A percentile compares a stretch with the other conserved stretches of the same genome.
Conservation (phyloP, 805 yeast species). For the Myxozyma melibiosi region DNA sequence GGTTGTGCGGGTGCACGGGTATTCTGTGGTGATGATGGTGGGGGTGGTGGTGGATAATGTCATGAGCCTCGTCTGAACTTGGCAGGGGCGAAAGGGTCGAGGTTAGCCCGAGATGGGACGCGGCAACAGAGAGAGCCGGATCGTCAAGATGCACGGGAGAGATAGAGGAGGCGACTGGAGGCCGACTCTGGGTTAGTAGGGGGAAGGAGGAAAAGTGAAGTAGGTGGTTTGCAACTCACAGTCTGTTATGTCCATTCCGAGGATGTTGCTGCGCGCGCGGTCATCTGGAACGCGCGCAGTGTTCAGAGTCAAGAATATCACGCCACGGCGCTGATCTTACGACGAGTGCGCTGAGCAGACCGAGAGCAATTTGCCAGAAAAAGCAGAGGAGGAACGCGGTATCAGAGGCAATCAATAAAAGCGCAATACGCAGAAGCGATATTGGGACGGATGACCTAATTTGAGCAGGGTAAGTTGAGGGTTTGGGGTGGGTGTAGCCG, state of each 20-base stretch:
- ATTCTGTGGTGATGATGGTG: constrained; percentile 12
- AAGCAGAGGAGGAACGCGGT: too few species aligned
- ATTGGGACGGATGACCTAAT: too few species aligned
- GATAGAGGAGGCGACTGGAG: constrained; percentile 18
- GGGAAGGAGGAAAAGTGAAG: not conserved
- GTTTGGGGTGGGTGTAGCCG: too few species aligned
- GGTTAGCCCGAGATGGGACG: constrained; percentile 12
- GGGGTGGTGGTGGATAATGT: constrained; percentile 10
- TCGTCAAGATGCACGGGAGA: constrained; percentile 24
- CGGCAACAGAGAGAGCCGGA: constrained; percentile 13
- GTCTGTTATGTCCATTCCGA: constrained; percentile 21
- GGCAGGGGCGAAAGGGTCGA: constrained; percentile 10
- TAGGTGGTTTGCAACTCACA: constrained; percentile 3
- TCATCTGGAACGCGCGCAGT: too few species aligned
- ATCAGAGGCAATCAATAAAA: too few species aligned
- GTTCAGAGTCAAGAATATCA: too few species aligned
- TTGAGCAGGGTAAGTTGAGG: too few species aligned
- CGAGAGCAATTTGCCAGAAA: too few species aligned
- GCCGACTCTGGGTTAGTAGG: not conserved
- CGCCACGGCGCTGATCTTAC: too few species aligned
- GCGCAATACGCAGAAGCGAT: too few species aligned
- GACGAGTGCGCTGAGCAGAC: too few species aligned
- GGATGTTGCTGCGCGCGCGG: not conserved
- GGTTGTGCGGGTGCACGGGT: constrained; percentile 1
- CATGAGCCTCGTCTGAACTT: not conserved